Conservation (phyloP, 805 yeast species). For the Jamesozyma lodderae region DNA sequence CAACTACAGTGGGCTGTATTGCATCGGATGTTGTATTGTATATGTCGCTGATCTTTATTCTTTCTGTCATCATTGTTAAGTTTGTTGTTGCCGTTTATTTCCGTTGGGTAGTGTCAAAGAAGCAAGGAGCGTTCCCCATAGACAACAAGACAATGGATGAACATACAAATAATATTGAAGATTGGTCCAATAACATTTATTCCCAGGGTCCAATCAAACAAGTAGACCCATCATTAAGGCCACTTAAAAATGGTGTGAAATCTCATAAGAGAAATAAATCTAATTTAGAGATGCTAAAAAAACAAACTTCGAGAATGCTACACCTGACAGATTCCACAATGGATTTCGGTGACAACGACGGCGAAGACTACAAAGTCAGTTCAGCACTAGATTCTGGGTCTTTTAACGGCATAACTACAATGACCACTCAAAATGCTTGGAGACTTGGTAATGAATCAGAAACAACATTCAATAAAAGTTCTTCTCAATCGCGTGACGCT, state of each 20-base stretch:
- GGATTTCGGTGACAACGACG: conserved; percentile 4
- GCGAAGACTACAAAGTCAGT: too few species aligned
- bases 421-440: conserved; percentile 53
- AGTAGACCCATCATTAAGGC: conserved; percentile 45
- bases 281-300: conserved; percentile 30
- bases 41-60: conserved; percentile 73
- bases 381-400: background rate
- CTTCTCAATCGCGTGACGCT: conserved; percentile 4
- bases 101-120: conserved; percentile 70
- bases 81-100: conserved; percentile 83
- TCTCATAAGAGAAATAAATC: conserved; percentile 24
- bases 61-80: conserved; percentile 68
- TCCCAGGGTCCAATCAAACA: conserved; percentile 43
- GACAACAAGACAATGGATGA: conserved; percentile 51
- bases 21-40: conserved; percentile 79
- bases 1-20: conserved; percentile 87
- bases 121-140: conserved; percentile 68
- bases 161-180: conserved; percentile 63
- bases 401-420: conserved; percentile 37
- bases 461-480: background rate
- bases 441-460: conserved; percentile 1
- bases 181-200: conserved; percentile 69
- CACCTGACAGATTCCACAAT: conserved; percentile 11
- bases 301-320: conserved; percentile 30
- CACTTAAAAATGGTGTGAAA: conserved; percentile 32